phyloP scores from a whole-genome alignment of 495 filamentous ascomycete species.

The Aspergillus leporis region DNA sequence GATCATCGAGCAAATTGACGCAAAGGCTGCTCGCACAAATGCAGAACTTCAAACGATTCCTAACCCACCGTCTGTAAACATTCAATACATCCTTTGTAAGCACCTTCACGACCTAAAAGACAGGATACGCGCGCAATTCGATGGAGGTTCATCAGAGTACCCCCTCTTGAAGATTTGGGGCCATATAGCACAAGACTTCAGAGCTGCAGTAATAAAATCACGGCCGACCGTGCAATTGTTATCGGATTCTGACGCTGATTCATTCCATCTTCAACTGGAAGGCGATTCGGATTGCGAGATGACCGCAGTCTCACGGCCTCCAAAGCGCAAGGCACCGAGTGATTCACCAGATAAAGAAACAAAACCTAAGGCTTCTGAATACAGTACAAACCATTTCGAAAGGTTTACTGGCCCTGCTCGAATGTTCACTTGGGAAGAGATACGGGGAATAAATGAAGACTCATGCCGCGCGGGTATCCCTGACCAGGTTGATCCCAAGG shows the following conservation, averaged over 20 bases:
- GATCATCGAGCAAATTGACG: constrained; percentile 58
- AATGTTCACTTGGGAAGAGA: constrained; percentile 32
- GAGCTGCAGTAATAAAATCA: constrained; percentile 32
- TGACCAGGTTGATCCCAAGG: constrained; percentile 42
- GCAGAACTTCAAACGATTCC: constrained; percentile 51
- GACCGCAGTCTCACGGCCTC: constrained; percentile 3
- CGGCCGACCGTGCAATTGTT: constrained; percentile 34
- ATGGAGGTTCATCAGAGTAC: constrained; percentile 33
- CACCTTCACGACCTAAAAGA: constrained; percentile 35
- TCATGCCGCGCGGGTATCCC: constrained; percentile 38
- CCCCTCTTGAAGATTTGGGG: constrained; percentile 41
- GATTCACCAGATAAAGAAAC: neutral
- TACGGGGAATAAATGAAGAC: constrained; percentile 39
- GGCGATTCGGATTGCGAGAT: constrained; percentile 36
- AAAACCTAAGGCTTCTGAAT: constrained; percentile 6
- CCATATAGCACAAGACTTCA: constrained; percentile 36
- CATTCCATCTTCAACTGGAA: constrained; percentile 1
- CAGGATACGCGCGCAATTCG: constrained; percentile 33
- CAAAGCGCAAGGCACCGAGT: constrained; percentile 25
- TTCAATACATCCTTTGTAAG: constrained; percentile 35
- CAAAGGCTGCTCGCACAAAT: constrained; percentile 48
- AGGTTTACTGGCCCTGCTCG: constrained; percentile 16
- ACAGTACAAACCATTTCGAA: constrained; percentile 19
- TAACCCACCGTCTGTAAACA: constrained; percentile 50
- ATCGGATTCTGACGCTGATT: constrained; percentile 7